Evolutionary conservation across 805 yeast genomes (phyloP).

Genomic region (Candida sakaeoensis): DNA sequence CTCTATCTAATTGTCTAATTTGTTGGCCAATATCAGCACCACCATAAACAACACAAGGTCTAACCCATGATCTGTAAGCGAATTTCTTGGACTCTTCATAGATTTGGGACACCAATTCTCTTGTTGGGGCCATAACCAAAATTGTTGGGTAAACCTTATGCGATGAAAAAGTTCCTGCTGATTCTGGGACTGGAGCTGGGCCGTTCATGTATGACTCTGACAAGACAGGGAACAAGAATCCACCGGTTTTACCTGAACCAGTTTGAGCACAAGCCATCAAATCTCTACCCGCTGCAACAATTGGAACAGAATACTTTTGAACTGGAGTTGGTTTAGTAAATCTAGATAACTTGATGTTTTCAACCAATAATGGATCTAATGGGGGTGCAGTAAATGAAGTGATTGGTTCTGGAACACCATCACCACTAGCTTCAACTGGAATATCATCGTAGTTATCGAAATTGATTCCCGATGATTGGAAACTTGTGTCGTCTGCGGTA

Average conservation of each 20-base stretch:
- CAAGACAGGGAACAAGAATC: conserved; percentile 95
- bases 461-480: conserved; percentile 95
- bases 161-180: conserved; percentile 51
- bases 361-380: conserved; percentile 77
- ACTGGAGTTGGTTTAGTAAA: conserved; percentile 96
- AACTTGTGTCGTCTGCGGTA: conserved; percentile 61
- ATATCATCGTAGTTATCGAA: conserved; percentile 98
- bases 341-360: conserved; percentile 83
- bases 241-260: conserved; percentile 99
- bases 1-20: conserved; percentile 82
- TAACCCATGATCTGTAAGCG: conserved; percentile 97
- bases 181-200: conserved; percentile 59
- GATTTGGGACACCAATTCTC: conserved; percentile 97
- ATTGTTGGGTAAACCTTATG: conserved; percentile 92
- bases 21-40: conserved; percentile 93
- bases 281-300: conserved; percentile 84
- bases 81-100: conserved; percentile 94
- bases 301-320: conserved; percentile 90
- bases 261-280: conserved; percentile 98
- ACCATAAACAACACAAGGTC: conserved; percentile 95
- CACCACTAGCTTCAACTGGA: conserved; percentile 97
- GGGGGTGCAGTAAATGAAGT: conserved; percentile 88
- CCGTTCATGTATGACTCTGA: conserved; percentile 88
- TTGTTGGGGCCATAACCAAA: conserved; percentile 95
- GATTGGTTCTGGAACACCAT: conserved; percentile 91